Percentiles rank a stretch among this genome's conserved stretches.
phyloP scores from a whole-genome alignment of 306 rosid species.

The Vachellia pachyceras region DNA sequence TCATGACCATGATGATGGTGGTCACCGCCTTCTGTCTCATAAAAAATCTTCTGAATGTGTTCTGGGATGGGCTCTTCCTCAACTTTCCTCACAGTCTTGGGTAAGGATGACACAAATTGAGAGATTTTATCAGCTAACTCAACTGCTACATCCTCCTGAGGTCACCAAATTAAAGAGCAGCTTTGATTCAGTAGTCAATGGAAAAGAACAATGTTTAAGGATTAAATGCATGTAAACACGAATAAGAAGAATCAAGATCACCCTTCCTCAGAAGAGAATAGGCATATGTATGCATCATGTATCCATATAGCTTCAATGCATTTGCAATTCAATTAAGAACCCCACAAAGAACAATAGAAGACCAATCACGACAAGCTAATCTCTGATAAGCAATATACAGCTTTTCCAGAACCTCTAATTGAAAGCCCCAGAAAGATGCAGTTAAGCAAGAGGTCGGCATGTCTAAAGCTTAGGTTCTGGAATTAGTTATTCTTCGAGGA shows the following conservation, averaged over 20 bases:
- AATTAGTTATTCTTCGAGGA: constrained; percentile 8
- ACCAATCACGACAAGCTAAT: constrained; percentile 17
- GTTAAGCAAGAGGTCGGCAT: constrained; percentile 2
- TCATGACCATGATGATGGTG: constrained; percentile 50
- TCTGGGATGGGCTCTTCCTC: constrained; percentile 72
- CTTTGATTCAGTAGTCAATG: constrained; percentile 9
- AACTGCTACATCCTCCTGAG: constrained; percentile 72
- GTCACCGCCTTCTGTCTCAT: constrained; percentile 57
- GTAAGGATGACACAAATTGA: constrained; percentile 74
- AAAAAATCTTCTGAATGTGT: constrained; percentile 65
- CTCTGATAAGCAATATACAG: constrained; percentile 25
- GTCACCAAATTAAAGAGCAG: constrained; percentile 30
- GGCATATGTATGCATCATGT: not conserved
- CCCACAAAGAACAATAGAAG: constrained; percentile 16
- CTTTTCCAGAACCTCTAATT: constrained; percentile 15
- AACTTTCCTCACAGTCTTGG: constrained; percentile 66
- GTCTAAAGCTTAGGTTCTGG: constrained; percentile 4
- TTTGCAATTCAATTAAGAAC: constrained; percentile 2
- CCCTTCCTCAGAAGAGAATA: not conserved
- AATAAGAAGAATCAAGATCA: constrained; percentile 26
- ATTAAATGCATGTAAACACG: constrained; percentile 11
- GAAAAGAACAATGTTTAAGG: constrained; percentile 9
- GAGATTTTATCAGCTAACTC: constrained; percentile 71
- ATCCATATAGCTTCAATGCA: constrained; percentile 1
- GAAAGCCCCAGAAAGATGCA: constrained; percentile 27